Evolutionary conservation across 345 rosid species (phyloP).

Genomic region (Eucalyptus cloeziana): DNA sequence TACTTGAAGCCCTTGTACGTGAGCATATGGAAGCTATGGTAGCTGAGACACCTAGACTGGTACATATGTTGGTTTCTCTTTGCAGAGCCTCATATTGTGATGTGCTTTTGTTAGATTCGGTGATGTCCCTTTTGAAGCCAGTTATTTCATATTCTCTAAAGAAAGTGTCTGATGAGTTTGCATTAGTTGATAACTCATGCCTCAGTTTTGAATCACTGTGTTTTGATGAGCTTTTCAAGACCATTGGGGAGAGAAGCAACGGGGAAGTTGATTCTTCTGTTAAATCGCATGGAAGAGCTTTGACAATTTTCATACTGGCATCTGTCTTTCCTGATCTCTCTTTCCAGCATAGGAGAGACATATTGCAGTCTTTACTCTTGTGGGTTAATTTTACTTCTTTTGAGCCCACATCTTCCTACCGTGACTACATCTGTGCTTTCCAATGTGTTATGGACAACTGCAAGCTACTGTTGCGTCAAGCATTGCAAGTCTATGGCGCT

Average conservation of each 20-base stretch:
- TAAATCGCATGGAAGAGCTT: constrained; percentile 27
- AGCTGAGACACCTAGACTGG: constrained; percentile 70
- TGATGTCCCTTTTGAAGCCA: constrained; percentile 49
- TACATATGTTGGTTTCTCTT: constrained; percentile 57
- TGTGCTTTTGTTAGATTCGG: constrained; percentile 50
- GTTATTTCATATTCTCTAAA: constrained; percentile 56
- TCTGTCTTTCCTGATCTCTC: constrained; percentile 56
- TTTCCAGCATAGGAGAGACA: constrained; percentile 28
- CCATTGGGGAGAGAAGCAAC: constrained; percentile 24
- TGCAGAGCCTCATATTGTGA: constrained; percentile 54
- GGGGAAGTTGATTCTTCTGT: constrained; percentile 18
- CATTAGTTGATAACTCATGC: constrained; percentile 34
- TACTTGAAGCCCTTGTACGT: constrained; percentile 54
- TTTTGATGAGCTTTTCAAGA: constrained; percentile 52
- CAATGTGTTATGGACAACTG: constrained; percentile 47
- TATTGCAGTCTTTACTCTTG: constrained; percentile 38
- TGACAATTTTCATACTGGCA: constrained; percentile 45
- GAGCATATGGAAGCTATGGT: constrained; percentile 85
- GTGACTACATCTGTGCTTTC: constrained; percentile 66
- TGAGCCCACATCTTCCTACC: constrained; percentile 51
- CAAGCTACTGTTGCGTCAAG: constrained; percentile 33
- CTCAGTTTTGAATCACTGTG: constrained; percentile 67
- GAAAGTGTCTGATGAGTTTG: constrained; percentile 42
- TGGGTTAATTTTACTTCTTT: constrained; percentile 53
- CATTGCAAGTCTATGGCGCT: constrained; percentile 20